Evolutionary conservation across 2,329 filamentous ascomycete species (phyloP).

Genomic region (Aureobasidium sp.): DNA sequence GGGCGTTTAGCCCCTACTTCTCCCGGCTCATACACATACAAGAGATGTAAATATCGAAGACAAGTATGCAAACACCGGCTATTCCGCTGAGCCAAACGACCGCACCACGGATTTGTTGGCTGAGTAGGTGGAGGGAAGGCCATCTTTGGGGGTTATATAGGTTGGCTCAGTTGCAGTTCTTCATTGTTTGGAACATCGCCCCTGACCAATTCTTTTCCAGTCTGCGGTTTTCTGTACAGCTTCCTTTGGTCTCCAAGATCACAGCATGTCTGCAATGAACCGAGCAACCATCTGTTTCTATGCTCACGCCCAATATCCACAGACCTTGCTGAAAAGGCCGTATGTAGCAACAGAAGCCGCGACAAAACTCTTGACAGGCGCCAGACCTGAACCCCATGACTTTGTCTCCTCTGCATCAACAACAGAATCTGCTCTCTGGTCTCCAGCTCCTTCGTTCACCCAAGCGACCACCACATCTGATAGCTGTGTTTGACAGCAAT

Average conservation of each 20-base stretch:
- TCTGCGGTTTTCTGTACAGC: too few relatives aligned
- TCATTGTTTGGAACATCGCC: too few relatives aligned
- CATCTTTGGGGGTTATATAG: too few relatives aligned
- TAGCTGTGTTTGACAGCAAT: background rate
- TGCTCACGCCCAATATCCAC: background rate
- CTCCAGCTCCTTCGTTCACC: background rate
- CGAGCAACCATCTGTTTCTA: background rate
- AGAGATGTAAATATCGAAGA: too few relatives aligned
- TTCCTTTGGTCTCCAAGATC: background rate
- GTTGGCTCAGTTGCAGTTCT: too few relatives aligned
- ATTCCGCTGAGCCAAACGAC: too few relatives aligned
- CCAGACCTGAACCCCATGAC: background rate
- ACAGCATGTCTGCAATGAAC: too few relatives aligned
- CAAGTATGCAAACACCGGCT: too few relatives aligned
- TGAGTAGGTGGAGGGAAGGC: too few relatives aligned
- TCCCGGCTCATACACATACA: too few relatives aligned
- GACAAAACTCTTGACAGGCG: background rate
- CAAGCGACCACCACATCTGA: background rate
- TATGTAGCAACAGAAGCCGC: background rate
- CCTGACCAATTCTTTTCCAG: background rate
- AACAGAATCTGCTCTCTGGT: background rate
- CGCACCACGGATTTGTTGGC: too few relatives aligned
- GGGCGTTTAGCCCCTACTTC: too few relatives aligned
- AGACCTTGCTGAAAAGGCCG: background rate
- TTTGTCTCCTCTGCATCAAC: background rate